Percentiles rank a stretch among this genome's conserved stretches.
Conservation (phyloP, 306 rosid genomes). For the Cucurbita maxima region DNA sequence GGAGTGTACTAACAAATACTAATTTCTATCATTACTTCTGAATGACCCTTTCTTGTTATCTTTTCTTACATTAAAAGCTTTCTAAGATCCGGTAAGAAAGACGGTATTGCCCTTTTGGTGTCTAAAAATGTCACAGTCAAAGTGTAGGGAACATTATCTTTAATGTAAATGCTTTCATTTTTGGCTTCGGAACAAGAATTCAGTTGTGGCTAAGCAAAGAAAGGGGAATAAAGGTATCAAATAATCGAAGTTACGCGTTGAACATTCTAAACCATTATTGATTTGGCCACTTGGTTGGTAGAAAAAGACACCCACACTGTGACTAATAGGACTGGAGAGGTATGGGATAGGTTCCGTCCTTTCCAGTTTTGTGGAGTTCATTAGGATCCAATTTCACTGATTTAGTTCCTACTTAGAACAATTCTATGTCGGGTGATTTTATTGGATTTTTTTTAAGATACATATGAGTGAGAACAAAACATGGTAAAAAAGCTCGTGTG, state of each 20-base stretch:
- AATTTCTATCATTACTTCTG: not conserved
- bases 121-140: not conserved
- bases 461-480: too few relatives aligned
- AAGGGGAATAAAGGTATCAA: not conserved
- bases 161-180: not conserved
- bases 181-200: not conserved
- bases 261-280: slow-evolving; percentile 3
- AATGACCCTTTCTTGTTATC: not conserved
- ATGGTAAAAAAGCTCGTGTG: too few relatives aligned
- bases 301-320: not conserved
- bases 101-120: not conserved
- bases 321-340: not conserved
- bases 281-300: not conserved
- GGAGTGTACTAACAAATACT: not conserved
- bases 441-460: too few relatives aligned
- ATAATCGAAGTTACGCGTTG: not conserved
- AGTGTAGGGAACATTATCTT: not conserved
- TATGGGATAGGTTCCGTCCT: not conserved
- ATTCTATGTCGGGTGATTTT: too few relatives aligned
- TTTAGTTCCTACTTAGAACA: not conserved
- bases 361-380: slow-evolving; percentile 4
- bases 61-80: not conserved
- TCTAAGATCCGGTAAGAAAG: not conserved
- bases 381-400: not conserved
- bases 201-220: not conserved